phyloP scores from a whole-genome alignment of 2,329 filamentous ascomycete species.

The Pseudogymnoascus sp. region DNA sequence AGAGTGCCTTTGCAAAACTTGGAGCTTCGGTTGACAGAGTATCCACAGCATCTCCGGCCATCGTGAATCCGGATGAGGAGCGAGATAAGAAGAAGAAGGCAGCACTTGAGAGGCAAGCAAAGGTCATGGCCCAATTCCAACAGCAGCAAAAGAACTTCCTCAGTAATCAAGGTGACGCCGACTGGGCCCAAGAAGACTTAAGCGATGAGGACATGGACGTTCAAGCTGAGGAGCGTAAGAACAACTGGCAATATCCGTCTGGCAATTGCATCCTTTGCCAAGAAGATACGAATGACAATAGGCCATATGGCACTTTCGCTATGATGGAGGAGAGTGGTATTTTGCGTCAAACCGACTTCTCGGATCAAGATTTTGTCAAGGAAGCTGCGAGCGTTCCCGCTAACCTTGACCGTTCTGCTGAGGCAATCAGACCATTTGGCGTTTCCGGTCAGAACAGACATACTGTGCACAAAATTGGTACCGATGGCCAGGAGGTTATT shows the following conservation, averaged over 20 bases:
- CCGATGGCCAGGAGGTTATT: constrained; percentile 60
- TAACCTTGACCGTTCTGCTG: constrained; percentile 78
- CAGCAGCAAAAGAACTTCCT: constrained; percentile 95
- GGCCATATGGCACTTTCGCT: constrained; percentile 87
- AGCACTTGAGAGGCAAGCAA: constrained; percentile 79
- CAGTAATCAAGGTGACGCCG: constrained; percentile 75
- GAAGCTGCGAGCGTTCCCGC: constrained; percentile 72
- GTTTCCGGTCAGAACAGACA: constrained; percentile 80
- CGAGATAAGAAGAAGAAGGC: constrained; percentile 82
- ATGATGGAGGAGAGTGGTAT: constrained; percentile 80
- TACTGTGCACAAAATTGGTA: constrained; percentile 65
- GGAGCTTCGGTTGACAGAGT: constrained; percentile 68
- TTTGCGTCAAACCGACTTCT: constrained; percentile 74
- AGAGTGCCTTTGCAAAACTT: constrained; percentile 53
- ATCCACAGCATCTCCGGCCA: constrained; percentile 71
- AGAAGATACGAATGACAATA: constrained; percentile 84
- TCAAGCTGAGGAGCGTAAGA: constrained; percentile 55
- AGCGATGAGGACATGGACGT: constrained; percentile 58
- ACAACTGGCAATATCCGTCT: constrained; percentile 80
- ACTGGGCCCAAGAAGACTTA: constrained; percentile 75
- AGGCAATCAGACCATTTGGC: constrained; percentile 78
- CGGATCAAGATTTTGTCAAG: constrained; percentile 72
- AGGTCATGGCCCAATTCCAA: constrained; percentile 96
- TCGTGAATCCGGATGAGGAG: constrained; percentile 49
- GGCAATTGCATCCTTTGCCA: constrained; percentile 95